phyloP scores from a whole-genome alignment of 1,284 basidiomycete species.

The Sporisorium exsertum region DNA sequence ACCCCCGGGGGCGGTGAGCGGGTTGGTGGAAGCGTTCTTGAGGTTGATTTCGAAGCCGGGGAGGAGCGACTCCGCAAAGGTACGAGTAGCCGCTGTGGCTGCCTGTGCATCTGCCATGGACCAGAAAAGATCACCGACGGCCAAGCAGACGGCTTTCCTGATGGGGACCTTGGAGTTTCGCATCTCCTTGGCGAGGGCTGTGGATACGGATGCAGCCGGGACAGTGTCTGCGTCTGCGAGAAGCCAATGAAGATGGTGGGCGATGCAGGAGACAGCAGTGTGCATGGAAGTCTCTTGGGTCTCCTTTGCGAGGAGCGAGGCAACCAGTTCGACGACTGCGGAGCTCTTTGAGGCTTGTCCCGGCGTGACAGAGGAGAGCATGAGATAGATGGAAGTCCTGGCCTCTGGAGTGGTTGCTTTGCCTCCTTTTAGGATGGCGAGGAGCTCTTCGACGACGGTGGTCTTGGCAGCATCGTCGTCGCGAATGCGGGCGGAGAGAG shows the following conservation, averaged over 20 bases:
- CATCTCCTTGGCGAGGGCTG: conserved; percentile 56
- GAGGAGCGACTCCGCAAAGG: conserved; percentile 57
- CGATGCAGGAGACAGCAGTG: conserved; percentile 48
- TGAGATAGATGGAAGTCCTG: conserved; percentile 52
- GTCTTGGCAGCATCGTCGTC: conserved; percentile 34
- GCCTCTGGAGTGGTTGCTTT: conserved; percentile 58
- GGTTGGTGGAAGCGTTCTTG: conserved; percentile 58
- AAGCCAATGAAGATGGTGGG: conserved; percentile 42
- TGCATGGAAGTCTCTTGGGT: conserved; percentile 56
- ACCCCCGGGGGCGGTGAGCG: conserved; percentile 57
- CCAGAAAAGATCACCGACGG: conserved; percentile 56
- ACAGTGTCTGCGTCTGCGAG: conserved; percentile 24
- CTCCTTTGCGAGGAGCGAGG: conserved; percentile 59
- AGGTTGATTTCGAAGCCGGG: conserved; percentile 59
- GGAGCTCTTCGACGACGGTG: conserved; percentile 46
- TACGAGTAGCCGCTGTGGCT: conserved; percentile 30
- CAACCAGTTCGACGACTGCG: conserved; percentile 41
- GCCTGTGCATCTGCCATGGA: conserved; percentile 9
- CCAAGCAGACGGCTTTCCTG: conserved; percentile 53
- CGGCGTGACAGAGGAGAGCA: conserved; percentile 46
- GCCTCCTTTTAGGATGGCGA: conserved; percentile 54
- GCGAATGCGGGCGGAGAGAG: conserved; percentile 25
- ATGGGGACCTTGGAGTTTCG: conserved; percentile 57
- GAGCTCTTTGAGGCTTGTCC: conserved; percentile 31
- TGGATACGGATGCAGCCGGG: conserved; percentile 29